Conservation (phyloP, 441 rosid genomes). For the Syzygium syzygioides region DNA sequence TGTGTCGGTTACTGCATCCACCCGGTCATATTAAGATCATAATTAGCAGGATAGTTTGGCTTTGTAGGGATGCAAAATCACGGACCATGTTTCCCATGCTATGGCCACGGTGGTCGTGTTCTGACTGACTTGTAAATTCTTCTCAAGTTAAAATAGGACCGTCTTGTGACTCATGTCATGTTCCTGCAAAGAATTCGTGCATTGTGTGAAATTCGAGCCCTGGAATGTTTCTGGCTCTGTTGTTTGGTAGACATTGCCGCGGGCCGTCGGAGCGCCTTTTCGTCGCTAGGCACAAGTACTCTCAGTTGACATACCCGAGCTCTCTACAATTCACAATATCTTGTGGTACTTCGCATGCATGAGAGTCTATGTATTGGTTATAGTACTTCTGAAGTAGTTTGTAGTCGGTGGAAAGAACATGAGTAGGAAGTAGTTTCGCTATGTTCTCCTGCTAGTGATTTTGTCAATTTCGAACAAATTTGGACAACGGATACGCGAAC, state of each 20-base stretch:
- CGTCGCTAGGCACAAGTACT: background rate
- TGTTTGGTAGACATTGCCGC: background rate
- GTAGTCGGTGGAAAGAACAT: background rate
- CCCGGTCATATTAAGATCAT: background rate
- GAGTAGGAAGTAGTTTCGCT: background rate
- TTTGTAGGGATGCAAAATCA: background rate
- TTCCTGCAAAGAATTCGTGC: background rate
- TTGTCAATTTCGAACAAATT: background rate
- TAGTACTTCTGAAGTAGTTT: background rate
- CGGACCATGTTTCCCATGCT: background rate
- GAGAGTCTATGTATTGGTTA: background rate
- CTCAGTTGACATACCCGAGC: background rate
- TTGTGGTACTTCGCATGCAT: background rate
- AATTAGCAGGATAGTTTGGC: background rate
- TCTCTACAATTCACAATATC: background rate
- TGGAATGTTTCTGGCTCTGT: background rate
- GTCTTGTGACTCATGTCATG: background rate
- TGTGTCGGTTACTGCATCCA: background rate
- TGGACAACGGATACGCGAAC: background rate
- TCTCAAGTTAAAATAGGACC: background rate
- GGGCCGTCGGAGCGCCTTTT: background rate
- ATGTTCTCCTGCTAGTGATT: background rate
- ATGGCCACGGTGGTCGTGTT: background rate
- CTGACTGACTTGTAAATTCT: background rate
- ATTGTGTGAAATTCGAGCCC: background rate